Evolutionary conservation across 2,329 filamentous ascomycete genomes (phyloP).

Genomic region (Beauveria asiatica): DNA sequence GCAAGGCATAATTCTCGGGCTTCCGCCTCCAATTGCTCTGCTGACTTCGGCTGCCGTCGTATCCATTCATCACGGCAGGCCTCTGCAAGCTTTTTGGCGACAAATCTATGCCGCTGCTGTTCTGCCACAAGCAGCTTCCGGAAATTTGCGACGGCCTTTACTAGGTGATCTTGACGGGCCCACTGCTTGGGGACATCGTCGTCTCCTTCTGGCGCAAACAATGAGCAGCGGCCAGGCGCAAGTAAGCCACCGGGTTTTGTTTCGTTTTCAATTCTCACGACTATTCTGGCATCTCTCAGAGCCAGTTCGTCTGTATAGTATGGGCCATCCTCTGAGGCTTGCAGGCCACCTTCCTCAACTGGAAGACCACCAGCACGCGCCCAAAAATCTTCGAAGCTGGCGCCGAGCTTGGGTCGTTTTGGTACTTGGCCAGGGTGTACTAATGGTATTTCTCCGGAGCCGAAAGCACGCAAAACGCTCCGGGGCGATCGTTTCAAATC

Average conservation of each 20-base stretch:
- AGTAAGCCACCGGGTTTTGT: conserved; percentile 67
- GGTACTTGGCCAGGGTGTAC: conserved; percentile 52
- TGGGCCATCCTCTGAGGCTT: conserved; percentile 45
- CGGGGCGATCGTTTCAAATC: conserved; percentile 29
- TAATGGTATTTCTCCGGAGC: conserved; percentile 39
- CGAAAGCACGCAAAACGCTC: conserved; percentile 39
- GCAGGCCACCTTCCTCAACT: conserved; percentile 50
- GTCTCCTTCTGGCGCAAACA: conserved; percentile 62
- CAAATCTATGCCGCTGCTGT: conserved; percentile 64
- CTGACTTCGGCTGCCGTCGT: conserved; percentile 62
- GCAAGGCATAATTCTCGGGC: conserved; percentile 57
- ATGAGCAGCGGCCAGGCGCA: conserved; percentile 58
- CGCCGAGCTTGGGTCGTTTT: conserved; percentile 42
- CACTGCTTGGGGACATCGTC: conserved; percentile 73
- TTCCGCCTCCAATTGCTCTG: conserved; percentile 76
- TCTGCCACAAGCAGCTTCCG: conserved; percentile 72
- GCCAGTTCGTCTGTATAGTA: conserved; percentile 54
- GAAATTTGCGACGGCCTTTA: conserved; percentile 72
- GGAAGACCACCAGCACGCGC: conserved; percentile 40
- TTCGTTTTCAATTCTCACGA: conserved; percentile 63
- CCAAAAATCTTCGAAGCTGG: conserved; percentile 51
- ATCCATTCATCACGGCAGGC: conserved; percentile 71
- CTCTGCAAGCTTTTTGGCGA: conserved; percentile 71
- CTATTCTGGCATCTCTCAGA: conserved; percentile 57
- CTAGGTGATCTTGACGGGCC: conserved; percentile 78